Percentiles rank a stretch among this genome's conserved stretches.
Evolutionary conservation across 257 asterid genomes (phyloP).

Genomic region (Osmanthus fragrans): DNA sequence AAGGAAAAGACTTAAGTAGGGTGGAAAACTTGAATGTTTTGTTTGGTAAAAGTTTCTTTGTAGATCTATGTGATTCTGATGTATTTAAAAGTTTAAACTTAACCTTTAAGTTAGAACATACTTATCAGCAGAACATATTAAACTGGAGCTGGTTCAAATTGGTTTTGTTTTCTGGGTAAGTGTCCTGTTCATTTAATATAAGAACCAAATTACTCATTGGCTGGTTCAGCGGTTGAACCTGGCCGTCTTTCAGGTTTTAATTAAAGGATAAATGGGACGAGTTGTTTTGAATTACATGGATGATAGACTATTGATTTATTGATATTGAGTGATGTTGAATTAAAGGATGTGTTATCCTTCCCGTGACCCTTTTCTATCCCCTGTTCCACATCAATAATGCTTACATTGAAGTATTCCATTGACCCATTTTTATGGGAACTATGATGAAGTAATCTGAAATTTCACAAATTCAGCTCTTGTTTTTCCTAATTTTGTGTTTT

Average conservation of each 20-base stretch:
- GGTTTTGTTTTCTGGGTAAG: neutral
- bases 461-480: neutral
- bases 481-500: constrained; percentile 15
- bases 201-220: neutral
- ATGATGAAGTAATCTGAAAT: constrained; percentile 14
- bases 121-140: neutral
- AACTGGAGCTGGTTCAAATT: neutral
- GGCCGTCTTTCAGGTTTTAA: neutral
- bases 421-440: neutral
- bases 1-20: neutral
- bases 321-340: neutral
- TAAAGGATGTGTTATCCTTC: neutral
- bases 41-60: neutral
- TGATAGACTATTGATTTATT: neutral
- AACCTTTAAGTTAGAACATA: neutral
- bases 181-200: neutral
- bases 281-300: neutral
- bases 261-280: neutral
- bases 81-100: neutral
- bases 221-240: neutral
- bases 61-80: neutral
- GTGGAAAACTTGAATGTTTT: neutral
- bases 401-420: neutral
- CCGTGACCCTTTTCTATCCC: neutral
- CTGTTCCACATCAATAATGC: neutral